phyloP scores from a whole-genome alignment of 2,329 filamentous ascomycete species.

The Myotisia sp. region DNA sequence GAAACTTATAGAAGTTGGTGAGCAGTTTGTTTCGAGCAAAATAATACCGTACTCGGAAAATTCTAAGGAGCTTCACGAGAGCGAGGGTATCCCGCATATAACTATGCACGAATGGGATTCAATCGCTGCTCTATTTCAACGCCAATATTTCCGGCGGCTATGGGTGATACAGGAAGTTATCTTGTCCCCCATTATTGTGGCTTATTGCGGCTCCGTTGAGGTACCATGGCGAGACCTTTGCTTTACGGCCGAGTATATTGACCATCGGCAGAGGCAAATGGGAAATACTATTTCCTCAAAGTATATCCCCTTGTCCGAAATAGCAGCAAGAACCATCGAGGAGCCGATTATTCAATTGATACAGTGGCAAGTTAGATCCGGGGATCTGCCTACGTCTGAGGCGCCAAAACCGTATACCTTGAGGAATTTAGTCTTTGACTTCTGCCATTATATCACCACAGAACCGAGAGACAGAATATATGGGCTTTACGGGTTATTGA shows the following conservation, averaged over 20 bases:
- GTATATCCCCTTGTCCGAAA: conserved; percentile 5
- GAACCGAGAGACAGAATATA: conserved; percentile 12
- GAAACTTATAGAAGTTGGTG: conserved; percentile 3
- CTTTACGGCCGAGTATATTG: conserved; percentile 5
- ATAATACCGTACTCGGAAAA: conserved; percentile 4
- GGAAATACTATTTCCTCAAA: conserved; percentile 2
- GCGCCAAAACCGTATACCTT: conserved; percentile 3
- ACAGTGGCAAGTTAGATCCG: conserved; percentile 7
- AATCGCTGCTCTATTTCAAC: conserved; percentile 11
- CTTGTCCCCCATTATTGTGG: conserved; percentile 10
- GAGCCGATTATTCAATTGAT: conserved; percentile 4
- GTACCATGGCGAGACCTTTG: conserved; percentile 9
- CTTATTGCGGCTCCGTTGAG: conserved; percentile 10
- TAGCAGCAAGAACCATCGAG: conserved; percentile 6
- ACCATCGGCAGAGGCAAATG: conserved; percentile 4
- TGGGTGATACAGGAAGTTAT: conserved; percentile 17
- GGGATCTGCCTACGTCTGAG: not conserved
- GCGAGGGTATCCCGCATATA: conserved; percentile 8
- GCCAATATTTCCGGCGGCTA: conserved; percentile 14
- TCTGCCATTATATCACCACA: conserved; percentile 7
- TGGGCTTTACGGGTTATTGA: conserved; percentile 9
- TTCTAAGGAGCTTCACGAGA: conserved; percentile 4
- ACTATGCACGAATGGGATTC: conserved; percentile 8
- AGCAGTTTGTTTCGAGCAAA: conserved; percentile 4
- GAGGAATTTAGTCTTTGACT: conserved; percentile 10